Conservation (phyloP, 2,329 filamentous ascomycete species). For the Beauveria brongniartii region DNA sequence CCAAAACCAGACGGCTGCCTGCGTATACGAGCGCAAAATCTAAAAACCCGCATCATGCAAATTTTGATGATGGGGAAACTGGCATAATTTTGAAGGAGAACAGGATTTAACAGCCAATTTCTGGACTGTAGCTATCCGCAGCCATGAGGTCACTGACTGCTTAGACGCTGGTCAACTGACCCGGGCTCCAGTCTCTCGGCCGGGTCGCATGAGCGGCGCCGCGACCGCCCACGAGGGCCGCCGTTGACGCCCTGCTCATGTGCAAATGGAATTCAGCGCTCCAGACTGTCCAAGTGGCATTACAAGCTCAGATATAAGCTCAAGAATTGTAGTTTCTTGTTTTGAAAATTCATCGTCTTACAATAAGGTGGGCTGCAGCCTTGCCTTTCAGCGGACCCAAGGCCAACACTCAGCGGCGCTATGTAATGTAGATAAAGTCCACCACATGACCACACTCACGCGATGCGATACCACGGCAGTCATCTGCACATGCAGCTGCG, state of each 20-base stretch:
- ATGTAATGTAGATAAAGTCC: constrained; percentile 3
- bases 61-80: no score
- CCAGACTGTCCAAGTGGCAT: no score
- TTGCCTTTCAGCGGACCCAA: neutral
- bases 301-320: no score
- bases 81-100: neutral
- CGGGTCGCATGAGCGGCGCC: constrained; percentile 9
- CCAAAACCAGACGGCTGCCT: no score
- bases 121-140: neutral
- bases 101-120: neutral
- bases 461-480: neutral
- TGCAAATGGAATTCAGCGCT: neutral
- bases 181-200: neutral
- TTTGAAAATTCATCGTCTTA: no score
- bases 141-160: neutral
- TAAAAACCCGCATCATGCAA: no score
- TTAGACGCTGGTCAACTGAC: constrained; percentile 3
- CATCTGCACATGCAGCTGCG: neutral
- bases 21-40: neutral
- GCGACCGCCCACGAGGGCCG: constrained; percentile 3
- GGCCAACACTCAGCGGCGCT: neutral
- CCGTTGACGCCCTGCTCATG: neutral
- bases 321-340: neutral
- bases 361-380: neutral
- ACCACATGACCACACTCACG: neutral